Percentiles rank a stretch among this genome's conserved stretches.
phyloP scores from a whole-genome alignment of 306 rosid species.

The Phaseolus lunatus region DNA sequence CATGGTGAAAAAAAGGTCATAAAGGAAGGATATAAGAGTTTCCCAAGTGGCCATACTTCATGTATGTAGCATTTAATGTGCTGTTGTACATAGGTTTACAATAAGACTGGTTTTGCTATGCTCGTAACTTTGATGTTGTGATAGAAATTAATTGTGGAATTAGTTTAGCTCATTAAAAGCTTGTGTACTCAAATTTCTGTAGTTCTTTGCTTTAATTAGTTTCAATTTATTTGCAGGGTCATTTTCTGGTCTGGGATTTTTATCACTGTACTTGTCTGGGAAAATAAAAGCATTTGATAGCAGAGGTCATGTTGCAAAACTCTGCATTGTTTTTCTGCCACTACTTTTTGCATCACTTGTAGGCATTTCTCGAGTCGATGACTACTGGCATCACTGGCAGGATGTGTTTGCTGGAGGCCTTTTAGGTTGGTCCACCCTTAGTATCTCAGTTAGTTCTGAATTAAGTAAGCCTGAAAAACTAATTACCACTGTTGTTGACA shows the following conservation, averaged over 20 bases:
- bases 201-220: conserved; percentile 27
- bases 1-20: conserved; percentile 68
- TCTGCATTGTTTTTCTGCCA: conserved; percentile 76
- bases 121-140: neutral
- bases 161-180: conserved; percentile 16
- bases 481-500: conserved; percentile 13
- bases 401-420: conserved; percentile 93
- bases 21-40: conserved; percentile 94
- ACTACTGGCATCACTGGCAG: conserved; percentile 98
- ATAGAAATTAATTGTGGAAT: conserved; percentile 33
- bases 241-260: conserved; percentile 83
- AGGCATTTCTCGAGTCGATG: conserved; percentile 83
- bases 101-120: conserved; percentile 9
- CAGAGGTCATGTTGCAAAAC: conserved; percentile 77
- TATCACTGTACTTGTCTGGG: conserved; percentile 81
- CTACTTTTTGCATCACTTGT: conserved; percentile 88
- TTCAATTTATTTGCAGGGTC: conserved; percentile 74
- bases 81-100: neutral
- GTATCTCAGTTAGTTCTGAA: conserved; percentile 14
- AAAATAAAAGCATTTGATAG: conserved; percentile 77
- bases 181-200: neutral
- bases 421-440: conserved; percentile 61
- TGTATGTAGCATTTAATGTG: conserved; percentile 53
- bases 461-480: neutral
- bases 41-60: conserved; percentile 96